Percentiles rank a stretch among this genome's conserved stretches.
Conservation (phyloP, 108 stramenopile species). For the Nitzschia sp. region DNA sequence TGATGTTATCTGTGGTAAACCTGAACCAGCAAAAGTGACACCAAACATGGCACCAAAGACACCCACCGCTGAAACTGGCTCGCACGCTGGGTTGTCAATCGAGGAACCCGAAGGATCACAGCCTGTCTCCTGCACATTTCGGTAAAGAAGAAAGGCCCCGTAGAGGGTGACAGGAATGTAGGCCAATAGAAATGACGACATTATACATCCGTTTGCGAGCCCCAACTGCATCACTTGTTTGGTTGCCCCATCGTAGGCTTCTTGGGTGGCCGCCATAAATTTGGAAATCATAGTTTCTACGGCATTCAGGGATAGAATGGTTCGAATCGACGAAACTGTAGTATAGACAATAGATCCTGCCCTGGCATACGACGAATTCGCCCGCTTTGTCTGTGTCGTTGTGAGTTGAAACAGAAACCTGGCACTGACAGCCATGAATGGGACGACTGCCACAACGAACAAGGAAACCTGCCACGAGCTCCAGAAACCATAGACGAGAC, state of each 20-base stretch:
- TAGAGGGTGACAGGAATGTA: slow-evolving; percentile 43
- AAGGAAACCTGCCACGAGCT: slow-evolving; percentile 41
- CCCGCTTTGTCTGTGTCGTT: slow-evolving; percentile 29
- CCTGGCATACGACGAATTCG: slow-evolving; percentile 45
- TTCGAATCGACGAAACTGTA: slow-evolving; percentile 53
- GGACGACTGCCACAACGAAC: slow-evolving; percentile 38
- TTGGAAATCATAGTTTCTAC: slow-evolving; percentile 39
- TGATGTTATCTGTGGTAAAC: slow-evolving; percentile 46
- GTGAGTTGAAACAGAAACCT: slow-evolving; percentile 34
- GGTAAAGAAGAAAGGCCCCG: slow-evolving; percentile 51
- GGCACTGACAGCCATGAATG: slow-evolving; percentile 41
- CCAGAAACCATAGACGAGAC: slow-evolving; percentile 46
- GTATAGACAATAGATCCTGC: slow-evolving; percentile 54
- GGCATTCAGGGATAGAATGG: slow-evolving; percentile 59
- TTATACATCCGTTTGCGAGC: slow-evolving; percentile 49
- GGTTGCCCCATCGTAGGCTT: slow-evolving; percentile 41
- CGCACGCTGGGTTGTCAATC: slow-evolving; percentile 34
- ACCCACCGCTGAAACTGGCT: slow-evolving; percentile 31
- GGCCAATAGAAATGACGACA: slow-evolving; percentile 29
- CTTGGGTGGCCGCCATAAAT: slow-evolving; percentile 43
- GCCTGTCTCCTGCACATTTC: slow-evolving; percentile 37
- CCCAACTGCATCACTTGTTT: slow-evolving; percentile 36
- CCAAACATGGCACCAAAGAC: slow-evolving; percentile 61
- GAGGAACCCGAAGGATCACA: slow-evolving; percentile 58
- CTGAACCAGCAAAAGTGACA: slow-evolving; percentile 41